A percentile compares a stretch with the other conserved stretches of the same genome.
Evolutionary conservation across 441 rosid species (phyloP).

Genomic region (Lepidium campestre): DNA sequence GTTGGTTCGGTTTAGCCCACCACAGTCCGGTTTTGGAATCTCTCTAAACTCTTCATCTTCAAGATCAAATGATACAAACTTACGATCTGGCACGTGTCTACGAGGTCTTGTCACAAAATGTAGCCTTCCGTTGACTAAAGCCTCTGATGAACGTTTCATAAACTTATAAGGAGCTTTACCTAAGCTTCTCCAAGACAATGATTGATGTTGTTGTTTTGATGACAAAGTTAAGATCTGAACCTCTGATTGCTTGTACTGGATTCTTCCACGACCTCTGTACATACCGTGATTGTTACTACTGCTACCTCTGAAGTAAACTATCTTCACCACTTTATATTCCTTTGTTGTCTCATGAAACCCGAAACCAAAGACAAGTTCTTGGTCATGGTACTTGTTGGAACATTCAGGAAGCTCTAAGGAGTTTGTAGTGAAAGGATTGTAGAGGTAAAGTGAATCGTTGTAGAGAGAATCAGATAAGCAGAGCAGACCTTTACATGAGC

Average conservation of each 20-base stretch:
- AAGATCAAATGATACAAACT: slow-evolving; percentile 68
- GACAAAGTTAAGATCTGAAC: slow-evolving; percentile 70
- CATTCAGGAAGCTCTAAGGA: slow-evolving; percentile 45
- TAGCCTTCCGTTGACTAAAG: slow-evolving; percentile 67
- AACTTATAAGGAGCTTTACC: slow-evolving; percentile 56
- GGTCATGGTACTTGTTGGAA: slow-evolving; percentile 50
- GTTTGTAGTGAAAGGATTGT: slow-evolving; percentile 71
- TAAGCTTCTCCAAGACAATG: slow-evolving; percentile 55
- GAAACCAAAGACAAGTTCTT: slow-evolving; percentile 74
- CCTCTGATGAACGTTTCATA: slow-evolving; percentile 45
- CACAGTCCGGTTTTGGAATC: slow-evolving; percentile 64
- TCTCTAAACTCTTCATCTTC: slow-evolving; percentile 64
- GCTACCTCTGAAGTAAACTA: slow-evolving; percentile 60
- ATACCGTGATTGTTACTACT: slow-evolving; percentile 1
- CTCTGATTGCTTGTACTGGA: slow-evolving; percentile 56
- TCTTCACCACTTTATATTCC: slow-evolving; percentile 64
- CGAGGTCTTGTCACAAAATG: slow-evolving; percentile 71
- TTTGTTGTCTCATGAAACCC: slow-evolving; percentile 52
- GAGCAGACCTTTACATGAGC: slow-evolving; percentile 69
- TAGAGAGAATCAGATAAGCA: slow-evolving; percentile 66
- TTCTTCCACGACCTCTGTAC: slow-evolving; percentile 34
- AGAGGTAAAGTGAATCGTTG: slow-evolving; percentile 53
- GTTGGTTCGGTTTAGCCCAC: slow-evolving; percentile 49
- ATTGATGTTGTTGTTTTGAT: slow-evolving; percentile 2
- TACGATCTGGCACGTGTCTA: slow-evolving; percentile 46